Evolutionary conservation across 371 early-diverging fungal genomes (phyloP).

Genomic region (Zancudomyces culisetae): DNA sequence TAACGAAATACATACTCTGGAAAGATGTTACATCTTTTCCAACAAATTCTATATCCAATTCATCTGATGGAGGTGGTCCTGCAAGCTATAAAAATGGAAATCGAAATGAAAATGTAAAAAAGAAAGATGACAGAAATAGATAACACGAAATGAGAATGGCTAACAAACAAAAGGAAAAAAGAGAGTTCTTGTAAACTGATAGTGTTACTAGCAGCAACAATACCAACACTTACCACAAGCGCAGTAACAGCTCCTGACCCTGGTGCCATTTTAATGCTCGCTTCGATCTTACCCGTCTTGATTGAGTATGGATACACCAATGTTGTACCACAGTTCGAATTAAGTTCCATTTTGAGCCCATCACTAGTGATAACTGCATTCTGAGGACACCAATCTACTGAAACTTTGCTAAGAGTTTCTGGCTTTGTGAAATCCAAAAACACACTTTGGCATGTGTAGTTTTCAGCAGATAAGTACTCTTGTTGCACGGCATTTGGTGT

Average conservation of each 20-base stretch:
- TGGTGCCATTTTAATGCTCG: conserved; percentile 9
- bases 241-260: conserved; percentile 13
- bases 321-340: conserved; percentile 19
- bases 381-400: conserved; percentile 16
- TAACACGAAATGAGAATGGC: no score
- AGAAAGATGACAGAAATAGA: no score
- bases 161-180: no score
- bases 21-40: conserved; percentile 15
- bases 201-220: no score
- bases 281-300: conserved; percentile 16
- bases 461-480: not conserved
- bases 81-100: no score
- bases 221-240: conserved; percentile 6
- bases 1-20: conserved; percentile 23
- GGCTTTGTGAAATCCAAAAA: conserved; percentile 14
- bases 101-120: no score
- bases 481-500: not conserved
- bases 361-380: conserved; percentile 8
- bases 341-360: conserved; percentile 10
- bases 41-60: conserved; percentile 23
- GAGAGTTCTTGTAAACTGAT: no score
- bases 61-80: conserved; percentile 15
- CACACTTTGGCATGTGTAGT: conserved; percentile 8
- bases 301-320: conserved; percentile 9
- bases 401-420: conserved; percentile 8